Conservation (phyloP, 2,329 filamentous ascomycete genomes). For the Aspergillus aculeatinus region DNA sequence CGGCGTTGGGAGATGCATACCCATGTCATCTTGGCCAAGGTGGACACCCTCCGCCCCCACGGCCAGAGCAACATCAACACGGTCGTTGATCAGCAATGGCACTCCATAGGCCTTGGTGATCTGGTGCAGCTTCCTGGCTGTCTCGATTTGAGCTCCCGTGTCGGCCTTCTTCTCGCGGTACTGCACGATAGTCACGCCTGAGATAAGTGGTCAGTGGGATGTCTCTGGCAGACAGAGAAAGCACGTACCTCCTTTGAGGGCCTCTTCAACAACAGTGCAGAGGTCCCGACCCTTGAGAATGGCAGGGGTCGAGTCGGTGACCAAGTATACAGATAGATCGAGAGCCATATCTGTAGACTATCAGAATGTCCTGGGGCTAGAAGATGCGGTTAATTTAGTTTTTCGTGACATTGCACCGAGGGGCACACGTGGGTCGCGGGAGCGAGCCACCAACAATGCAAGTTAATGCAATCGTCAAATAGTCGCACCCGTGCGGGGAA, state of each 20-base stretch:
- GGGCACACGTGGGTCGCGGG: neutral
- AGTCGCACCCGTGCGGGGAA: neutral
- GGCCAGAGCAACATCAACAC: conserved; percentile 82
- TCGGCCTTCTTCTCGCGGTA: conserved; percentile 85
- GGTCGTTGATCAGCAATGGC: conserved; percentile 89
- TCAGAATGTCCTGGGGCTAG: neutral
- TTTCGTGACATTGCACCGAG: neutral
- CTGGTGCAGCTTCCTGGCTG: conserved; percentile 67
- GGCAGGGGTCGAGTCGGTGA: conserved; percentile 86
- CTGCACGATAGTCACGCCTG: conserved; percentile 77
- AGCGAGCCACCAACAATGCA: neutral
- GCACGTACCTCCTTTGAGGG: conserved; percentile 66
- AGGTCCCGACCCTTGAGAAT: conserved; percentile 74
- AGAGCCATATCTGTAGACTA: conserved; percentile 43
- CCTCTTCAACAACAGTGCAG: conserved; percentile 69
- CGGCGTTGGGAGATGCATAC: conserved; percentile 45
- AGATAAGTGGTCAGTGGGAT: conserved; percentile 10
- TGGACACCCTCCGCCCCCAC: conserved; percentile 89
- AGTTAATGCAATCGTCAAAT: neutral
- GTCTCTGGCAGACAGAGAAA: neutral
- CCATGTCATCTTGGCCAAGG: conserved; percentile 90
- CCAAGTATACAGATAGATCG: conserved; percentile 83
- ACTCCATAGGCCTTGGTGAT: conserved; percentile 67
- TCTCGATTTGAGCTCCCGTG: conserved; percentile 68
- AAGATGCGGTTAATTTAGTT: neutral